A percentile compares a stretch with the other conserved stretches of the same genome.
Evolutionary conservation across 1,284 basidiomycete species (phyloP).

Genomic region (Heterobasidion parviporum): DNA sequence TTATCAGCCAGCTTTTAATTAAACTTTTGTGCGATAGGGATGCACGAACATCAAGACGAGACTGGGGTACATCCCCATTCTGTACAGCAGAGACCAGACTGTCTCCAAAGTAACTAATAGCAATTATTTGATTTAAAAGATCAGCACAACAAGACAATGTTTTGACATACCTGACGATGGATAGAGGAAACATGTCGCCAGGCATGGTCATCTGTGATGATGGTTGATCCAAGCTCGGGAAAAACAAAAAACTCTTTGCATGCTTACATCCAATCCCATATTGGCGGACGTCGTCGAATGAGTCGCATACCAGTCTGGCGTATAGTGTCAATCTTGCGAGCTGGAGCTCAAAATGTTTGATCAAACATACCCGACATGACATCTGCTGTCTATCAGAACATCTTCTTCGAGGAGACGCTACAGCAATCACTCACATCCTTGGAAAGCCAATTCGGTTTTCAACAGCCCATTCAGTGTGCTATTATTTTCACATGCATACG

Average conservation of each 20-base stretch:
- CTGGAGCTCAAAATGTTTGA: not conserved
- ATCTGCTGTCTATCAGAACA: slow-evolving; percentile 9
- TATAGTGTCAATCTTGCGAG: slow-evolving; percentile 6
- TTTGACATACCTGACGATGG: slow-evolving; percentile 22
- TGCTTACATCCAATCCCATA: slow-evolving; percentile 52
- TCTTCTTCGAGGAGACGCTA: not conserved
- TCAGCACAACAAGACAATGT: not conserved
- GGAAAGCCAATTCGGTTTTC: slow-evolving; percentile 68
- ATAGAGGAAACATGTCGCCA: slow-evolving; percentile 34
- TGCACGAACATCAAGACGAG: slow-evolving; percentile 35
- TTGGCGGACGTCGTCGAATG: slow-evolving; percentile 33
- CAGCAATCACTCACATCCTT: slow-evolving; percentile 41
- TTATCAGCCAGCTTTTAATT: slow-evolving; percentile 3
- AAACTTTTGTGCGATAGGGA: not conserved
- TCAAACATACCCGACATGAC: slow-evolving; percentile 15
- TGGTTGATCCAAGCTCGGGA: not conserved
- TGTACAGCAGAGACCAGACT: slow-evolving; percentile 42
- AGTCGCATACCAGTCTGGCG: slow-evolving; percentile 44
- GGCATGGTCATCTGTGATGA: slow-evolving; percentile 47
- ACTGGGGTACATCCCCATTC: slow-evolving; percentile 39
- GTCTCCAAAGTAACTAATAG: slow-evolving; percentile 38
- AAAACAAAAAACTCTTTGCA: not conserved
- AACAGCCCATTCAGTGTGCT: slow-evolving; percentile 59
- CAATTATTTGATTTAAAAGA: not conserved
- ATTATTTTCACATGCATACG: slow-evolving; percentile 62